Conservation (phyloP, 495 filamentous ascomycete species). For the Melanomma pulvis-pyrius region DNA sequence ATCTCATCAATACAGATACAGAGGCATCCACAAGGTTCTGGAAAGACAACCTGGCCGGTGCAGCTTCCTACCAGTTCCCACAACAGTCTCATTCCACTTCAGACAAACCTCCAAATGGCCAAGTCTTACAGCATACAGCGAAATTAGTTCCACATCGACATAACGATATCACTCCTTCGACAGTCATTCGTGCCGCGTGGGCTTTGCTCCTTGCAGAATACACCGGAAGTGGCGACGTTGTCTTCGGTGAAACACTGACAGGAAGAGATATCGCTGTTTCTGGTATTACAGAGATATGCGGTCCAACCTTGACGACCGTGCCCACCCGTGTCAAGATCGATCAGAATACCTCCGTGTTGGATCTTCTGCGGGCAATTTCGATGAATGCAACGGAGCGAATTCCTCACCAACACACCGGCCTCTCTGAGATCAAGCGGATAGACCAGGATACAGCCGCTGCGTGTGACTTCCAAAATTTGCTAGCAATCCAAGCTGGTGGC, state of each 20-base stretch:
- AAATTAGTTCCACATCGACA: constrained; percentile 11
- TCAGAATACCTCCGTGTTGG: constrained; percentile 40
- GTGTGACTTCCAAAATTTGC: constrained; percentile 64
- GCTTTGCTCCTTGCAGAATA: constrained; percentile 53
- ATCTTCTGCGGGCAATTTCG: constrained; percentile 52
- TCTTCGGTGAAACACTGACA: constrained; percentile 60
- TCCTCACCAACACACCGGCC: constrained; percentile 55
- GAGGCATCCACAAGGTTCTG: constrained; percentile 21
- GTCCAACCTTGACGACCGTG: constrained; percentile 56
- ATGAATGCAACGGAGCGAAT: constrained; percentile 53
- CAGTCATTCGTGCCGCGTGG: constrained; percentile 59
- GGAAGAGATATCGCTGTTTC: constrained; percentile 56
- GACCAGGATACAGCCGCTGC: constrained; percentile 64
- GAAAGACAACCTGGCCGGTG: constrained; percentile 20
- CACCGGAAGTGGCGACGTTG: constrained; percentile 53
- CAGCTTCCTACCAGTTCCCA: constrained; percentile 30
- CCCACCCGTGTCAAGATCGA: constrained; percentile 47
- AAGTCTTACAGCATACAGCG: constrained; percentile 17
- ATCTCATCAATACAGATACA: constrained; percentile 17
- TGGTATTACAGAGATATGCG: constrained; percentile 55
- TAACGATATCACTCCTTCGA: constrained; percentile 49
- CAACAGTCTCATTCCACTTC: constrained; percentile 4
- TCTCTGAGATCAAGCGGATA: constrained; percentile 68
- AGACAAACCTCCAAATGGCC: constrained; percentile 6
- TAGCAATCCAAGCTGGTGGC: constrained; percentile 56